A percentile compares a stretch with the other conserved stretches of the same genome.
These are phyloP conservation scores for Perkinsus chesapeaki DNA, from an alignment of 169 alveolate species.

Conservation along the genomic window DNA sequence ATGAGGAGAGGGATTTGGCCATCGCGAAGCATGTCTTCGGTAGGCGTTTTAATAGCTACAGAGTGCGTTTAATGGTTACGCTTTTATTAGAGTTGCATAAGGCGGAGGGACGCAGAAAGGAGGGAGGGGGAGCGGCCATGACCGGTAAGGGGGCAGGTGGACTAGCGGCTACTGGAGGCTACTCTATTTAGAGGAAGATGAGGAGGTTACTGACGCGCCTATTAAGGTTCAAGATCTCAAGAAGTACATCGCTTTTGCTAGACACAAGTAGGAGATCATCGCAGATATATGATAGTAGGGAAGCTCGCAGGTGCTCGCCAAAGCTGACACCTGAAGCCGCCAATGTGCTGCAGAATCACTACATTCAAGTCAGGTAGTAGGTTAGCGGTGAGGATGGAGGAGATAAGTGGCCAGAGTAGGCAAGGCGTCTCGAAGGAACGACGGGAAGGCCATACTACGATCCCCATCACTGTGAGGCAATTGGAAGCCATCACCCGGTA, in stretches of 20 bases:
- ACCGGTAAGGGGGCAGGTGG: not conserved
- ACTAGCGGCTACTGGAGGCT: constrained; percentile 14
- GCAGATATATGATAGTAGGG: not conserved
- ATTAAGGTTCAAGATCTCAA: constrained; percentile 61
- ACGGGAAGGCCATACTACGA: constrained; percentile 26
- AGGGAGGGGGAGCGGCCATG: constrained; percentile 24
- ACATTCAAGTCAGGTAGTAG: constrained; percentile 80
- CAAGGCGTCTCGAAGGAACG: not conserved
- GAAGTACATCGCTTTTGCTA: constrained; percentile 76
- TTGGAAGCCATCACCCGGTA: constrained; percentile 93
- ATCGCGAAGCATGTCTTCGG: constrained; percentile 83
- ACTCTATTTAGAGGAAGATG: constrained; percentile 15
- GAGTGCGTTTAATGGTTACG: constrained; percentile 21
- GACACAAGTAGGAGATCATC: constrained; percentile 64
- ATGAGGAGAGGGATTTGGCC: constrained; percentile 78
- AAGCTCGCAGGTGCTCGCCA: constrained; percentile 52
- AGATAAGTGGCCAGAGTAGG: not conserved
- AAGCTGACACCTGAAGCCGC: constrained; percentile 90
- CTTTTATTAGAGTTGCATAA: constrained; percentile 23
- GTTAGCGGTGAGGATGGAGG: not conserved
- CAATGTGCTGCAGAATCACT: constrained; percentile 82
- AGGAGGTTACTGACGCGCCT: constrained; percentile 33
- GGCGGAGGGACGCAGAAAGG: constrained; percentile 27
- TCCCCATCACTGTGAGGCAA: constrained; percentile 98
- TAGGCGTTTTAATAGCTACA: constrained; percentile 22